phyloP scores from a whole-genome alignment of 2,329 filamentous ascomycete genomes.

The Dactylellina sp. region DNA sequence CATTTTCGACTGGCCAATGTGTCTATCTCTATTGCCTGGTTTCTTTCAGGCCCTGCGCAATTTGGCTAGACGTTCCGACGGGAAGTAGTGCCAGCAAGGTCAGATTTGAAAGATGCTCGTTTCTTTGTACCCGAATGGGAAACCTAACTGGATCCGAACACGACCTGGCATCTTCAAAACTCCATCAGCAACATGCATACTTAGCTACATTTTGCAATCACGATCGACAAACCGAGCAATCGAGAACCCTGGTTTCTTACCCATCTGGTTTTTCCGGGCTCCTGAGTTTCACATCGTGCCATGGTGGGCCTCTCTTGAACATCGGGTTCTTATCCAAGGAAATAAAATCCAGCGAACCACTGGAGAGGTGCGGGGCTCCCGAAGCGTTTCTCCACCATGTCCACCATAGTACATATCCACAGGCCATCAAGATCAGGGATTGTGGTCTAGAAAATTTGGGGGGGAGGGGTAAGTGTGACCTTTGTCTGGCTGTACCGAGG shows the following conservation, averaged over 20 bases:
- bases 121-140: background rate
- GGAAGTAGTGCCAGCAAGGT: too few species aligned
- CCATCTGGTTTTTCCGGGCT: slow-evolving; percentile 39
- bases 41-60: too few species aligned
- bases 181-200: too few species aligned
- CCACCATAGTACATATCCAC: too few species aligned
- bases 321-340: slow-evolving; percentile 38
- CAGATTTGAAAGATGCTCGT: background rate
- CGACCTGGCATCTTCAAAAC: slow-evolving; percentile 9
- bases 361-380: slow-evolving; percentile 55
- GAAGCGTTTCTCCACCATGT: slow-evolving; percentile 48
- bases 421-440: slow-evolving; percentile 15
- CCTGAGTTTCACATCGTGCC: slow-evolving; percentile 25
- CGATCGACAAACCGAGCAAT: background rate
- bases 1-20: too few species aligned
- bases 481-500: slow-evolving; percentile 33
- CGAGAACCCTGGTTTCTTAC: slow-evolving; percentile 5
- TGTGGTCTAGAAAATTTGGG: slow-evolving; percentile 7
- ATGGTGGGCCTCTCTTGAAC: slow-evolving; percentile 19
- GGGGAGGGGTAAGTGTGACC: background rate
- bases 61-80: too few species aligned
- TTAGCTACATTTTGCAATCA: too few species aligned
- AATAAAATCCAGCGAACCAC: slow-evolving; percentile 50
- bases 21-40: too few species aligned
- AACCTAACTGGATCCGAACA: too few species aligned